These are phyloP conservation scores for Plenodomus lindquistii DNA, from an alignment of 2,329 filamentous ascomycete genomes.

Conservation along the genomic window DNA sequence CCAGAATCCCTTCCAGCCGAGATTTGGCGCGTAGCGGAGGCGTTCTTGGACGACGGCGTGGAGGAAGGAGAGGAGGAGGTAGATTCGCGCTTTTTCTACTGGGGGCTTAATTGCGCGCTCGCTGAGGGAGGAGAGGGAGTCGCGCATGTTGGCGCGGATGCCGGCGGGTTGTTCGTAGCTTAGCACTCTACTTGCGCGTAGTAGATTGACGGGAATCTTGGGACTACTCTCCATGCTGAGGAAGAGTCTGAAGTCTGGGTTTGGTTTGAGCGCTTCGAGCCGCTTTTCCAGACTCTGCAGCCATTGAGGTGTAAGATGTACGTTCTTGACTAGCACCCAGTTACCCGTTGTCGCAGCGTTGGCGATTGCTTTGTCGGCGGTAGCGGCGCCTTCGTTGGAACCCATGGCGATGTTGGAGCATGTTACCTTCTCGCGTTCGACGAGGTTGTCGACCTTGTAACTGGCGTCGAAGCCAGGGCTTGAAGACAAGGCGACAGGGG, in stretches of 20 bases:
- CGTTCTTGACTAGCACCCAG: conserved; percentile 99
- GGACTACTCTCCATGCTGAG: conserved; percentile 96
- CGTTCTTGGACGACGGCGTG: conserved; percentile 96
- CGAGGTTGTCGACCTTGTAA: conserved; percentile 96
- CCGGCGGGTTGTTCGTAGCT: conserved; percentile 99
- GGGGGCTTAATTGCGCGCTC: conserved; percentile 77
- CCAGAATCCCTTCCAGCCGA: conserved; percentile 99
- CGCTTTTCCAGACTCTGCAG: conserved; percentile 96
- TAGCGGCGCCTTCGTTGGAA: conserved; percentile 89
- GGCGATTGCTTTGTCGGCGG: conserved; percentile 92
- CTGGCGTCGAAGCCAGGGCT: conserved; percentile 97
- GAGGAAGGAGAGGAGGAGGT: conserved; percentile 88
- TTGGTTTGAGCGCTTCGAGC: conserved; percentile 91
- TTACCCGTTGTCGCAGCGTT: conserved; percentile 88
- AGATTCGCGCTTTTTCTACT: conserved; percentile 87
- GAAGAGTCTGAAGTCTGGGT: conserved; percentile 91
- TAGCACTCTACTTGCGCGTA: conserved; percentile 88
- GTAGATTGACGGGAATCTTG: conserved; percentile 94
- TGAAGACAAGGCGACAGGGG: conserved; percentile 89
- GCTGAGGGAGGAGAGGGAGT: conserved; percentile 84
- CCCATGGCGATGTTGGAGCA: conserved; percentile 99
- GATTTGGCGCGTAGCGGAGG: conserved; percentile 85
- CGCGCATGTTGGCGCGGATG: conserved; percentile 97
- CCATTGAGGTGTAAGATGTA: conserved; percentile 94
- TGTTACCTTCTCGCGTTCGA: conserved; percentile 77